These are phyloP conservation scores for Nevesoporus exiguus DNA, from an alignment of 768 basidiomycete genomes.

Conservation along the genomic window DNA sequence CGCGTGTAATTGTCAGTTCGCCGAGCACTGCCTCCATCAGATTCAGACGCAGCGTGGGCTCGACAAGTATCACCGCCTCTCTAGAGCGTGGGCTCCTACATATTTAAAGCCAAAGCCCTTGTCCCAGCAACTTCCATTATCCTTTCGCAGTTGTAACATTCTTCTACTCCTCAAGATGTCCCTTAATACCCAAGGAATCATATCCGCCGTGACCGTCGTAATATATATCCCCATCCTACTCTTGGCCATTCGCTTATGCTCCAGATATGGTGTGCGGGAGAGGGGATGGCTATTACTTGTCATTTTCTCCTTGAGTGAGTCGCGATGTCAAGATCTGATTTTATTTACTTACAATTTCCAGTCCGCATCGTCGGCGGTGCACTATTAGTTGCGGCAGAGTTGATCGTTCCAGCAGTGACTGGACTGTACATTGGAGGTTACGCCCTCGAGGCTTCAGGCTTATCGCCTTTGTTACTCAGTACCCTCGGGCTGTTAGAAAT, in stretches of 20 bases:
- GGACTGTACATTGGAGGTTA: conserved; percentile 53
- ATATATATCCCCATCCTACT: conserved; percentile 57
- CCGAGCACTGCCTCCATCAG: conserved; percentile 15
- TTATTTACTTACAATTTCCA: conserved; percentile 23
- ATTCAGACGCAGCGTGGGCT: background rate
- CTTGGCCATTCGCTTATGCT: conserved; percentile 42
- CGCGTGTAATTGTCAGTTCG: background rate
- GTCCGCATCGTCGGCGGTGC: conserved; percentile 58
- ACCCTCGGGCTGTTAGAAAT: conserved; percentile 36
- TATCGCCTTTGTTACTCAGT: conserved; percentile 38
- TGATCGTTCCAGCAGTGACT: conserved; percentile 34
- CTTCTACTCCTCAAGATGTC: conserved; percentile 24
- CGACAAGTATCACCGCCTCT: conserved; percentile 20
- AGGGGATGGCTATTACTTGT: conserved; percentile 69
- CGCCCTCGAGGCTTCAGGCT: conserved; percentile 37
- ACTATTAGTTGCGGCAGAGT: conserved; percentile 53
- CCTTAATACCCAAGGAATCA: conserved; percentile 43
- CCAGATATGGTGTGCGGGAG: conserved; percentile 56
- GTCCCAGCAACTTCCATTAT: background rate
- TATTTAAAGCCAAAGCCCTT: conserved; percentile 16
- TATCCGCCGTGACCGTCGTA: conserved; percentile 56
- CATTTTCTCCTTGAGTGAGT: conserved; percentile 56
- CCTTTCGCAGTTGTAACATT: background rate
- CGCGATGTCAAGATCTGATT: background rate
- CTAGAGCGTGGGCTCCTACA: conserved; percentile 10